Evolutionary conservation across 345 rosid species (phyloP).

Genomic region (Eucalyptus polybractea): DNA sequence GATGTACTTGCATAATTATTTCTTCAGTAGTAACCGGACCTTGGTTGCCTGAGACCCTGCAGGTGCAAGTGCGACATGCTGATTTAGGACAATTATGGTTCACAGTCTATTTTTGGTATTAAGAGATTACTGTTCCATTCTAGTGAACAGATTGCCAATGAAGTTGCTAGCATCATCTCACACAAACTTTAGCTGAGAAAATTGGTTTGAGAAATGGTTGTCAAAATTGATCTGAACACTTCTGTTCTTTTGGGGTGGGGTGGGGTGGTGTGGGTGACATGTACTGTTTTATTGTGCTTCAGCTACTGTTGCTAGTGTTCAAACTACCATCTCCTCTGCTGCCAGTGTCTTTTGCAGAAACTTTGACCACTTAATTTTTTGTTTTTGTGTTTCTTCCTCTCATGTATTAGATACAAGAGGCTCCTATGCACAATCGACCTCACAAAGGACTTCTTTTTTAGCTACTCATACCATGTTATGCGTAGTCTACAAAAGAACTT

Average conservation of each 20-base stretch:
- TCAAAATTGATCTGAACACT: background rate
- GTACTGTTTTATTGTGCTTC: background rate
- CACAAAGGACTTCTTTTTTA: slow-evolving; percentile 97
- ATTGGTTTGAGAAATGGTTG: background rate
- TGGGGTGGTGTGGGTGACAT: background rate
- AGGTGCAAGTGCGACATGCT: background rate
- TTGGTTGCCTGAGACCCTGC: background rate
- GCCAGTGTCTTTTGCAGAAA: background rate
- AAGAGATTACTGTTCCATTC: background rate
- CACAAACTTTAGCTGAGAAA: background rate
- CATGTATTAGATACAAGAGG: slow-evolving; percentile 81
- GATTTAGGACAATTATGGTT: background rate
- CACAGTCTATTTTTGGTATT: background rate
- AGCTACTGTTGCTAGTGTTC: background rate
- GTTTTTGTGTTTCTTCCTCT: slow-evolving; percentile 1
- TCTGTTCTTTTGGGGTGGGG: background rate
- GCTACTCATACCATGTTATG: slow-evolving; percentile 96
- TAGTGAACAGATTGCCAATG: background rate
- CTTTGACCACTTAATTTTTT: background rate
- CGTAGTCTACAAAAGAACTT: slow-evolving; percentile 83
- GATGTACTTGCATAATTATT: background rate
- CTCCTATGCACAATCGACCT: slow-evolving; percentile 86
- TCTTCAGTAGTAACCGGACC: background rate
- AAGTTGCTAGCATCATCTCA: background rate
- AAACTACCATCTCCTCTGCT: background rate